Evolutionary conservation across 1,284 basidiomycete genomes (phyloP), one percentile per base, ranked within the genome.

Genomic region (Papiliotrema nemorosa): DNA sequence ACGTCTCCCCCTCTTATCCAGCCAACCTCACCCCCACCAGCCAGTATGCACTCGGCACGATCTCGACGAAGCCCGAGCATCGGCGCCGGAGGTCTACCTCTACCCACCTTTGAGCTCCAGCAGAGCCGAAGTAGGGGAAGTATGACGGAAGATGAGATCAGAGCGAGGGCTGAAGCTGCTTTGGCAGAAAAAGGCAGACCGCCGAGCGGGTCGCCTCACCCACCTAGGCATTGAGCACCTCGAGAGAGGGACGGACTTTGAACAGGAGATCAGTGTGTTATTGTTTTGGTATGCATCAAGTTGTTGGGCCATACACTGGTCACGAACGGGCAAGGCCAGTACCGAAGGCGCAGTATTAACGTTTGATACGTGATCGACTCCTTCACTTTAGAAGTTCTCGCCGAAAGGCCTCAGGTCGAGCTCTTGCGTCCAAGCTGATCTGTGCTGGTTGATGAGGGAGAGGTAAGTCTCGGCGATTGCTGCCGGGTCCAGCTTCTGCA

Each of bases 391-490:
- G 20, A 42, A 24, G 10, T 6, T 24, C 26, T 47, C 45, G 34
- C 14, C 31, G 45, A 25, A 37, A 6, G 45, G 45, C n/a, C 67
- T 52, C 29, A 69, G 20, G 50, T 74, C 69, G 21, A 74, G 49
- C 53, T 74, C 75, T 27, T 73, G 69, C 3, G 72, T 75, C 69
- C 71, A 75, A 12, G 57, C 58, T 10, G 57, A 57, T 16, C 50
- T 55, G 13, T 58, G 62, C 56, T 78, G 76, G 25, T 72, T 57
- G 35, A 72, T 53, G 14, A 77, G 44, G 42, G 59, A 57, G 18
- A 72, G 44, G 47, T 73, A 74, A 0, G 66, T 64, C 38, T 70
- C 44, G 20, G 58, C 58, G 29, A 58, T 54, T 26, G 57, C 57
- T 16, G 57, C 52, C 5, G 57, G 54, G 21, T 57, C 49, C 14